Evolutionary conservation across 2,329 filamentous ascomycete species (phyloP).

Genomic region (Metarhizium robertsii): DNA sequence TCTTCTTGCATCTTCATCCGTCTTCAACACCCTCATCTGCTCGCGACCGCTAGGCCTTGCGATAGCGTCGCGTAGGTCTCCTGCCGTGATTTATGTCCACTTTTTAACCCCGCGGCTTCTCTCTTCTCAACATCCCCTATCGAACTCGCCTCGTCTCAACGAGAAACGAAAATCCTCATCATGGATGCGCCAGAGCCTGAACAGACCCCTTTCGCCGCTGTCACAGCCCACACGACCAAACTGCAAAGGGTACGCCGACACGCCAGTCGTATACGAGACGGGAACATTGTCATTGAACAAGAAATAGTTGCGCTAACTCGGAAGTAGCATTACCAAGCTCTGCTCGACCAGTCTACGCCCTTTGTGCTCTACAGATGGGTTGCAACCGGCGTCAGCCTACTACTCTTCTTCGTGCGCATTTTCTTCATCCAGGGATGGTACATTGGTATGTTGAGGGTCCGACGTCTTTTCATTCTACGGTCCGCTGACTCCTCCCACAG

Average conservation of each 20-base stretch:
- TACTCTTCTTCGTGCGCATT: conserved; percentile 83
- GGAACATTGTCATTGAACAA: background rate
- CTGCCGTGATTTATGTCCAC: background rate
- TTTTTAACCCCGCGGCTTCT: background rate
- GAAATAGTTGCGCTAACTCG: conserved; percentile 1
- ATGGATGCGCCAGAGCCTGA: conserved; percentile 89
- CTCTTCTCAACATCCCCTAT: background rate
- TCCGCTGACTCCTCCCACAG: conserved; percentile 32
- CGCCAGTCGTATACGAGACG: background rate
- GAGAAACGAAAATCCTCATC: conserved; percentile 8
- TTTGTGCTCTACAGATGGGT: conserved; percentile 85
- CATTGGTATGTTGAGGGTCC: conserved; percentile 56
- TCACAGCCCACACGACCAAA: conserved; percentile 74
- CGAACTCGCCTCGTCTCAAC: background rate
- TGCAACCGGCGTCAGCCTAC: conserved; percentile 64
- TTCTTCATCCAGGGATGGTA: conserved; percentile 96
- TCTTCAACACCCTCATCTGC: background rate
- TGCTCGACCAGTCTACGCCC: conserved; percentile 88
- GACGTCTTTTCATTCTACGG: background rate
- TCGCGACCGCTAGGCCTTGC: background rate
- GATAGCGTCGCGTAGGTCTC: background rate
- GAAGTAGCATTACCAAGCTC: conserved; percentile 78
- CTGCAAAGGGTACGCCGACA: conserved; percentile 53
- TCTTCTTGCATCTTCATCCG: background rate
- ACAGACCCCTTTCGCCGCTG: conserved; percentile 82